These are phyloP conservation scores for Metschnikowia aberdeeniae DNA, from an alignment of 805 yeast species.

Conservation along the genomic window DNA sequence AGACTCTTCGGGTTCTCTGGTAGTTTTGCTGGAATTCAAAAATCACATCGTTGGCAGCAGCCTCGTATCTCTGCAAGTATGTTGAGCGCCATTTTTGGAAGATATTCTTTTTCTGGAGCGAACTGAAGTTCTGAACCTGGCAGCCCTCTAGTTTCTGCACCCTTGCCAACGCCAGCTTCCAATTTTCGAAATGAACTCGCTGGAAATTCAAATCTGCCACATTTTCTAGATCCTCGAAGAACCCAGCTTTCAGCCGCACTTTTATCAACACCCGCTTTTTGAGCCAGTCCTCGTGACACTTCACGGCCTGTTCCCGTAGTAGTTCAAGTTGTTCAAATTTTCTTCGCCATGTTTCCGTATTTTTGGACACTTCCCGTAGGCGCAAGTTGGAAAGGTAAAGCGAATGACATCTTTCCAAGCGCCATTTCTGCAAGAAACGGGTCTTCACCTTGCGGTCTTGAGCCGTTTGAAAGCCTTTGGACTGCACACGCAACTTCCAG, in stretches of 20 bases:
- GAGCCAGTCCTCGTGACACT: neutral
- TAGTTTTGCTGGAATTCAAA: conserved; percentile 15
- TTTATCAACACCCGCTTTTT: neutral
- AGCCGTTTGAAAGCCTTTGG: neutral
- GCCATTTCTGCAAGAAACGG: neutral
- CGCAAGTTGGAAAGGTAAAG: neutral
- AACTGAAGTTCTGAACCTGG: neutral
- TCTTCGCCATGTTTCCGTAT: neutral
- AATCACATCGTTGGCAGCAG: conserved; percentile 16
- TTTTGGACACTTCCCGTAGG: neutral
- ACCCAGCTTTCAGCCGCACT: neutral
- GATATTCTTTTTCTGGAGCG: neutral
- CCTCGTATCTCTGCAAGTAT: conserved; percentile 21
- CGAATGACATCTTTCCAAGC: neutral
- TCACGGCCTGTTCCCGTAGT: neutral
- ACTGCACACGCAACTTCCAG: neutral
- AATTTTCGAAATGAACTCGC: conserved; percentile 18
- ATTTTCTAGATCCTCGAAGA: conserved; percentile 5
- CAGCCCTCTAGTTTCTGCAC: neutral
- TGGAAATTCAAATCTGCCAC: conserved; percentile 21
- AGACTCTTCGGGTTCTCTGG: conserved; percentile 1
- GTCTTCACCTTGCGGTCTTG: neutral
- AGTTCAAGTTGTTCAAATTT: neutral
- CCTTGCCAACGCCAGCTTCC: neutral
- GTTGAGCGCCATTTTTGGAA: conserved; percentile 23